Base-by-base conservation (phyloP, 2,329 filamentous ascomycete species). In the Cercospora sesami region DNA sequence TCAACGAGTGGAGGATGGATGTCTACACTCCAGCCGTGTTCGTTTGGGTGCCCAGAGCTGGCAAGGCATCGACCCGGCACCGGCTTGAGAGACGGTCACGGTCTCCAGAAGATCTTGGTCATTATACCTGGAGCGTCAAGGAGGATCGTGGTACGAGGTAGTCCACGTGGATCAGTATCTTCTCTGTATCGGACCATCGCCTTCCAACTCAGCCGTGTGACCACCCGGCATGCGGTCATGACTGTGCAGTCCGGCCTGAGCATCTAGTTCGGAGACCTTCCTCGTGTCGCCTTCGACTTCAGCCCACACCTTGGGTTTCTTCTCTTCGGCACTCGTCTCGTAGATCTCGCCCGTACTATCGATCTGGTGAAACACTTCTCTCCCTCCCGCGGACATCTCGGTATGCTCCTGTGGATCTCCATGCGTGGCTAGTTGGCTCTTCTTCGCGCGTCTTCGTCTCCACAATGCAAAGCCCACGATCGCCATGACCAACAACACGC, bases 391-490 rank as follows among this genome's bases (percentile, higher is more conserved):
- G 9, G 59, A 39, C 59, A 61, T 39, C 18, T 62, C 60, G 60
- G 9, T n/a, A 7, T 21, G 60, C 33, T 28, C 21, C 21, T 30
- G 36, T 12, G 14, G 26, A 39, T 26, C 6, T 30, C 18, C 36
- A 9, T 30, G 36, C 36, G 26, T 12, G 1, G 2, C 39, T n/a
- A 51, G n/a, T 16, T 48, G 18, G 12, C 7, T 18, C 18, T 42
- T 64, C 33, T 57, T 42, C 21, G 30, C 33, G 4, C 62, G 62
- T 18, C 59, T 31, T 42, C 66, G 58, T 39, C 63, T 51, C 66
- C 63, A 63, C 10, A 68, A 9, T 23, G 58, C 21, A 12, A 65
- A 65, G 18, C 36, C 59, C 12, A 45, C 51, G 10, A 65, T 55
- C 2, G 23, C 66, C 3, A 51, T 23, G 16, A 68, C n/a, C 23